phyloP scores from a whole-genome alignment of 1,139 yeast species.

The Protomyces lactucae-debilis region DNA sequence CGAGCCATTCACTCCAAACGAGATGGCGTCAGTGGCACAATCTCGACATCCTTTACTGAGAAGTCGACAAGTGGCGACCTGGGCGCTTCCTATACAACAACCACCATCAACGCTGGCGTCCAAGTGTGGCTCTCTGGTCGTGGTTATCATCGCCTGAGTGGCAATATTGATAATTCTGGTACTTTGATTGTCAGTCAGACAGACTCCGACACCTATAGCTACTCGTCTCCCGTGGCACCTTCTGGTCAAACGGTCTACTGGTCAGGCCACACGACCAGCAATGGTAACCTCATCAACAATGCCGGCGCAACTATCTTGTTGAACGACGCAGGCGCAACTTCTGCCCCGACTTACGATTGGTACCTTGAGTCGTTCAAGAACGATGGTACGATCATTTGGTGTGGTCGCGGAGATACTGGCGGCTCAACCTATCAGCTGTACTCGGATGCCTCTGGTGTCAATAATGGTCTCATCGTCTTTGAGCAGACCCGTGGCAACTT shows the following conservation, averaged over 20 bases:
- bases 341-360: slow-evolving; percentile 5
- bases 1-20: background rate
- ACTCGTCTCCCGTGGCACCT: background rate
- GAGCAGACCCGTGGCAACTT: slow-evolving; percentile 4
- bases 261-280: background rate
- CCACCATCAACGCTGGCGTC: background rate
- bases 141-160: background rate
- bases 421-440: background rate
- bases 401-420: slow-evolving; percentile 10
- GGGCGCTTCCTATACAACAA: background rate
- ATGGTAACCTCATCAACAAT: slow-evolving; percentile 5
- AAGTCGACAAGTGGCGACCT: background rate
- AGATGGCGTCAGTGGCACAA: background rate
- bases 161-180: slow-evolving; percentile 11
- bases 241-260: background rate
- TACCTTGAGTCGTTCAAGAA: slow-evolving; percentile 2
- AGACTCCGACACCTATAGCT: background rate
- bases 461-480: slow-evolving; percentile 13
- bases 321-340: background rate
- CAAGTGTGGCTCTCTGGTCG: slow-evolving; percentile 8
- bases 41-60: background rate
- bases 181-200: slow-evolving; percentile 6
- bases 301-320: slow-evolving; percentile 6
- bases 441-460: slow-evolving; percentile 1
- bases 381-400: slow-evolving; percentile 8